Percentiles rank a stretch among this genome's conserved stretches.
phyloP scores from a whole-genome alignment of 2,329 filamentous ascomycete genomes.

The Hymenoscyphus occultus region DNA sequence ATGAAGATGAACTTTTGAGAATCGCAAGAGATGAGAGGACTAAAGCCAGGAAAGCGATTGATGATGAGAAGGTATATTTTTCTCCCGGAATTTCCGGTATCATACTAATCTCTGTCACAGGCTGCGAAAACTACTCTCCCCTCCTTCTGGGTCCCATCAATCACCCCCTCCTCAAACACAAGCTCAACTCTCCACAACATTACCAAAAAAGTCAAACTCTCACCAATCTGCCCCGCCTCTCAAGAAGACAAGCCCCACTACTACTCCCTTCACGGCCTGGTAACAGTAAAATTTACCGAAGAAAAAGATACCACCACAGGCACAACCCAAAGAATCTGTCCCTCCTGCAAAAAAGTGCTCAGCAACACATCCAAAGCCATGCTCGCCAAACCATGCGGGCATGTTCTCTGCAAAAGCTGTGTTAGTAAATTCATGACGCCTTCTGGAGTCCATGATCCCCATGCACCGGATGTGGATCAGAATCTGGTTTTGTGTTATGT shows the following conservation, averaged over 20 bases:
- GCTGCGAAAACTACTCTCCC: slow-evolving; percentile 67
- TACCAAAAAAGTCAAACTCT: slow-evolving; percentile 60
- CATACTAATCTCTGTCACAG: slow-evolving; percentile 13
- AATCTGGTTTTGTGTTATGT: slow-evolving; percentile 73
- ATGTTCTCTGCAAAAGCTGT: slow-evolving; percentile 85
- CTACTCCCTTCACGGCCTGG: slow-evolving; percentile 75
- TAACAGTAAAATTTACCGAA: slow-evolving; percentile 73
- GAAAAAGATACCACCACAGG: slow-evolving; percentile 54
- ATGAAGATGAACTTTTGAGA: slow-evolving; percentile 70
- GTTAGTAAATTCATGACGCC: slow-evolving; percentile 78
- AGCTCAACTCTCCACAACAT: slow-evolving; percentile 54
- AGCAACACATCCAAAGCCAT: slow-evolving; percentile 80
- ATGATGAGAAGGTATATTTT: slow-evolving; percentile 63
- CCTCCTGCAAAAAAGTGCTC: slow-evolving; percentile 78
- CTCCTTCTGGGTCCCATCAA: slow-evolving; percentile 89
- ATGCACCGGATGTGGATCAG: slow-evolving; percentile 49
- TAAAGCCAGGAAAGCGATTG: slow-evolving; percentile 67
- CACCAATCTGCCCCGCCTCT: slow-evolving; percentile 75
- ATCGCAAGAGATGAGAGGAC: slow-evolving; percentile 68
- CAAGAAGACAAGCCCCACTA: slow-evolving; percentile 62
- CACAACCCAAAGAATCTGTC: slow-evolving; percentile 62
- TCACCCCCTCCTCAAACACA: slow-evolving; percentile 67
- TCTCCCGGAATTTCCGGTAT: not conserved
- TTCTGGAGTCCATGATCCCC: slow-evolving; percentile 53
- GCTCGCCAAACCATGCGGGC: slow-evolving; percentile 83